Evolutionary conservation across 2,329 filamentous ascomycete genomes (phyloP).

Genomic region (Calonectria leucothoes): DNA sequence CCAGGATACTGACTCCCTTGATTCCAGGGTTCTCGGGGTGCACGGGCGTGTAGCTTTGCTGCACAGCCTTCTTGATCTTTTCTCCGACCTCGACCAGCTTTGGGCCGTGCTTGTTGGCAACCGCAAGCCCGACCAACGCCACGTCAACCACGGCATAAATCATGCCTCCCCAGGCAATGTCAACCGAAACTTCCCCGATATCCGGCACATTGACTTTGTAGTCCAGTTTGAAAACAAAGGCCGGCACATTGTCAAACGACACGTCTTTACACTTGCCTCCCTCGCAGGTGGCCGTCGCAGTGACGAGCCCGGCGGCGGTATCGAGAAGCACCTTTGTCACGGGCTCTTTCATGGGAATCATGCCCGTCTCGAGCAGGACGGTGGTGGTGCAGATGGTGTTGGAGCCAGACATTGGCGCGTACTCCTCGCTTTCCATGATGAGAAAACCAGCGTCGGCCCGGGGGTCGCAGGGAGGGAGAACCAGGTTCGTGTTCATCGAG

Average conservation of each 20-base stretch:
- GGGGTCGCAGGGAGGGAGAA: constrained; percentile 57
- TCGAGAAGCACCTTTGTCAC: constrained; percentile 54
- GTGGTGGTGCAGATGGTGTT: constrained; percentile 58
- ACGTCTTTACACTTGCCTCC: constrained; percentile 56
- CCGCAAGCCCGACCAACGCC: constrained; percentile 47
- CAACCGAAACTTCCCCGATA: constrained; percentile 52
- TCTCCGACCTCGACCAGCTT: constrained; percentile 56
- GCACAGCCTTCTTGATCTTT: constrained; percentile 54
- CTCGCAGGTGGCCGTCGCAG: constrained; percentile 53
- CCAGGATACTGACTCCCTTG: constrained; percentile 51
- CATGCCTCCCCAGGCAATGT: constrained; percentile 61
- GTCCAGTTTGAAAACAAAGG: constrained; percentile 55
- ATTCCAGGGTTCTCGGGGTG: constrained; percentile 57
- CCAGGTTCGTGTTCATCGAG: constrained; percentile 52
- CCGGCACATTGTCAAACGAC: constrained; percentile 57
- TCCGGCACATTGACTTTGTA: constrained; percentile 53
- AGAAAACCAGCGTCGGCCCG: constrained; percentile 57
- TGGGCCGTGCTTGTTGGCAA: constrained; percentile 46
- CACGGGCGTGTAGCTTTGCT: constrained; percentile 47
- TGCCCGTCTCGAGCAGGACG: constrained; percentile 59
- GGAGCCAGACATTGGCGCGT: constrained; percentile 52
- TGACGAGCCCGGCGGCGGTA: constrained; percentile 57
- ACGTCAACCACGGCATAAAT: constrained; percentile 56
- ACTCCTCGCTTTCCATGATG: constrained; percentile 60
- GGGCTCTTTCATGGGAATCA: constrained; percentile 58